Evolutionary conservation across 2,329 filamentous ascomycete genomes (phyloP), one percentile per base, ranked within the genome.

Genomic region (Talaromyces sp.): DNA sequence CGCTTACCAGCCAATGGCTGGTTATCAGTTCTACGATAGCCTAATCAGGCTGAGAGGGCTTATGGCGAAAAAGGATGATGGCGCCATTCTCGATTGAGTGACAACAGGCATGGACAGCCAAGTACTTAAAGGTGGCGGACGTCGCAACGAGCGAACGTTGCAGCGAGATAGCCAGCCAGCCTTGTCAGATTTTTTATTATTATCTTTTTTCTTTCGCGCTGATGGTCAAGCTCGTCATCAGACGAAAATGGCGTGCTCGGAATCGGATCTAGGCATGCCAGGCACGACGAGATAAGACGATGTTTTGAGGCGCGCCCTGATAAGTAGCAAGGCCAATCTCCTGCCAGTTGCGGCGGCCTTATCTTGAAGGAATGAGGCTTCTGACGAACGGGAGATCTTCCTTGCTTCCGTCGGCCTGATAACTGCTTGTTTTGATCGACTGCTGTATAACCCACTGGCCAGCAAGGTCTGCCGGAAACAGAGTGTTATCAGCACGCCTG

Each of bases 321-420:
- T 38, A 38, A n/a, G 35, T 38, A n/a, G 35, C 35, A n/a, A 11
- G 21, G n/a, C 43, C 43, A 46, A 46, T 46, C 43, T 46, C 43
- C 43, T 38, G 43, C 21, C 43, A 21, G 4, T 46, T 46, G 43
- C 43, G 43, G 43, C 43, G n/a, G 43, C 11, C 49, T 52, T 52
- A 52, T 52, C 49, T 38, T 29, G 49, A 52, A 29, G 27, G 27
- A 52, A 52, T 52, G 24, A 52, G 24, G 24, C 24, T 19, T 29
- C 24, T 52, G 49, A 52, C 49, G 49, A 52, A 52, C 49, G 49
- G 49, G 49, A 52, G 49, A 52, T 52, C 49, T 19, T 52, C 49
- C 49, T 52, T 52, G 26, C 49, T 29, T 52, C 49, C 49, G 49
- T 17, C 19, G 24, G 17, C 8, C 49, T 52, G 49, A 52, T 52